Conservation (phyloP, 2,329 filamentous ascomycete species). For the Botrytis sinoallii region DNA sequence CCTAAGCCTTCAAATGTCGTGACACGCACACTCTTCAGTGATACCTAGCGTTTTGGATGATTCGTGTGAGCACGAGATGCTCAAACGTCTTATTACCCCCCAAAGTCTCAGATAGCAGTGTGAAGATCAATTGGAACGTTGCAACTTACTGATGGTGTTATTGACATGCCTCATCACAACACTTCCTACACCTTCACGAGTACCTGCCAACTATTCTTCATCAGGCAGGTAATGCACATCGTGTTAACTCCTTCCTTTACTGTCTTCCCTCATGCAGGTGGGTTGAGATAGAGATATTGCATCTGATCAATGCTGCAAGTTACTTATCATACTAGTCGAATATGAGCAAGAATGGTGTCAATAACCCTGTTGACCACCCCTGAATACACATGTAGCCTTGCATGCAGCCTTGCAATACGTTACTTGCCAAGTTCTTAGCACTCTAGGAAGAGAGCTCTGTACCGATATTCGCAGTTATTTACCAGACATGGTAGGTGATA, state of each 20-base stretch:
- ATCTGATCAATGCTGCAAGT: constrained; percentile 6
- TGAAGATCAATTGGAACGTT: not conserved
- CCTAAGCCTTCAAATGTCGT: not conserved
- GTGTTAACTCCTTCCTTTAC: constrained; percentile 13
- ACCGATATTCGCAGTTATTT: not conserved
- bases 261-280: constrained; percentile 1
- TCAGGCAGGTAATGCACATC: constrained; percentile 16
- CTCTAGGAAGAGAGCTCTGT: not conserved
- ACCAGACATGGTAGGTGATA: constrained; percentile 14
- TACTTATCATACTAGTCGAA: not conserved
- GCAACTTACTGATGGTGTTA: constrained; percentile 7
- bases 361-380: constrained; percentile 1
- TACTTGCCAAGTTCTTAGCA: not conserved
- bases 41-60: no score
- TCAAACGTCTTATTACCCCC: not conserved
- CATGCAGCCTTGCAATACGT: not conserved
- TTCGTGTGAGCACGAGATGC: not conserved
- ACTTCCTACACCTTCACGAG: not conserved
- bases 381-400: constrained; percentile 4
- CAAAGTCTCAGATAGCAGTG: not conserved
- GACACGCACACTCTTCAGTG: not conserved
- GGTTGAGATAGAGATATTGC: not conserved
- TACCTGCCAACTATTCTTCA: not conserved
- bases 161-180: not conserved
- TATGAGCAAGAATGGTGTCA: constrained; percentile 1